Evolutionary conservation across 768 basidiomycete genomes (phyloP), one percentile per base, ranked within the genome.

Genomic region (Boletellus ananas): DNA sequence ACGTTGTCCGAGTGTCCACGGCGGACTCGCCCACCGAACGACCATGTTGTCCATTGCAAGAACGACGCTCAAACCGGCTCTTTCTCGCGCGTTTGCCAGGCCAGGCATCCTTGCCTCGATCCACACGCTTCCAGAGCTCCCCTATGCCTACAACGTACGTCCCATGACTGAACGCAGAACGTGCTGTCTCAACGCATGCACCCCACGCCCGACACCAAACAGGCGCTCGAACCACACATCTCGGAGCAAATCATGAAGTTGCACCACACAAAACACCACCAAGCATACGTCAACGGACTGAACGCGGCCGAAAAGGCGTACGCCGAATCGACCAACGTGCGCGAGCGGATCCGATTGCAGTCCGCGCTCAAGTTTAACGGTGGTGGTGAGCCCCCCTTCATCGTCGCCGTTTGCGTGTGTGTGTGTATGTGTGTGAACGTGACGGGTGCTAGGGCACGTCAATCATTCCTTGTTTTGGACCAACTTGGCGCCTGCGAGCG

Each of bases 391-490:
- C 7, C 7, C 7, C 7, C 23, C 23, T 4, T 25, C 23, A 6
- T 48, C 6, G 23, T 58, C 3, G 12, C 2, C 9, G 0, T 11
- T 7, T 3, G 9, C 6, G 21, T 23, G 29, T 27, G 4, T 34
- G 31, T 17, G 14, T 16, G 17, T 13, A 29, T 20, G 34, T 3
- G 17, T 21, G 20, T 29, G 29, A 29, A 25, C 23, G 35, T 27
- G 17, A n/a, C n/a, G 34, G 9, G 8, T 38, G 21, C 18, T 49
- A 87, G 90, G 91, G 3, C 93, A 94, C 64, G 91, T 94, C 67
- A 96, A 96, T 71, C 94, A 95, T 70, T 83, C 93, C 13, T 76
- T 98, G 31, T 99, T 99, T 79, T 99, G 96, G 96, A 90, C 86
- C 71, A 98, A 95, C 72, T 81, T 99, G 56, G 87, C 93, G 0